phyloP scores from a whole-genome alignment of 2,329 filamentous ascomycete genomes.

The Aphanocladium album region DNA sequence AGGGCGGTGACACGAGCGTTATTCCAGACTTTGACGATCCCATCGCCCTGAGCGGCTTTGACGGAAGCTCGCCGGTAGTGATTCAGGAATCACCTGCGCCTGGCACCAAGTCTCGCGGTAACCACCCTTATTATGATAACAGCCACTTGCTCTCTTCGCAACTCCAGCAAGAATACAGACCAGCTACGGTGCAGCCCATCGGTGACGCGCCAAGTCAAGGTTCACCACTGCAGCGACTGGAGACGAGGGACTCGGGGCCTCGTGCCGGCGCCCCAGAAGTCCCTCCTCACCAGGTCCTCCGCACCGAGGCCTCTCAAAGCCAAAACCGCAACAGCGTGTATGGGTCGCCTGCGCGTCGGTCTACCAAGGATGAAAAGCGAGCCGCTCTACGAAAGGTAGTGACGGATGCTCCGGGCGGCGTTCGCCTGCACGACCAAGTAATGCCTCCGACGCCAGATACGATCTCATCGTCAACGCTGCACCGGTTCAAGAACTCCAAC shows the following conservation, averaged over 20 bases:
- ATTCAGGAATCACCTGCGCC: neutral
- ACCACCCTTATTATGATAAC: neutral
- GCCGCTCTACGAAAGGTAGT: slow-evolving; percentile 44
- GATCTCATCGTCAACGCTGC: slow-evolving; percentile 51
- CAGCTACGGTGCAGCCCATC: slow-evolving; percentile 33
- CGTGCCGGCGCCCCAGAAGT: neutral
- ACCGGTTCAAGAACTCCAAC: slow-evolving; percentile 45
- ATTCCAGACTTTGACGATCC: slow-evolving; percentile 26
- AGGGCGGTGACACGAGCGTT: slow-evolving; percentile 24
- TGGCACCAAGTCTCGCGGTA: slow-evolving; percentile 8
- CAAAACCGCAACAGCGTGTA: slow-evolving; percentile 14
- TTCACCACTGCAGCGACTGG: slow-evolving; percentile 48
- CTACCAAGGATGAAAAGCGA: slow-evolving; percentile 42
- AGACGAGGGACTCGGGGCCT: slow-evolving; percentile 32
- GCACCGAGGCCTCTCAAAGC: slow-evolving; percentile 2
- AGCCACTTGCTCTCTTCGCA: neutral
- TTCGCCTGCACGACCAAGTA: slow-evolving; percentile 36
- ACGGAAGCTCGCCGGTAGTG: slow-evolving; percentile 14
- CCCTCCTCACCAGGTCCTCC: neutral
- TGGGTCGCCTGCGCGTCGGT: slow-evolving; percentile 20
- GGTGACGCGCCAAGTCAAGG: slow-evolving; percentile 39
- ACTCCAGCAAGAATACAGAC: neutral
- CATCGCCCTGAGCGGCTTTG: slow-evolving; percentile 24
- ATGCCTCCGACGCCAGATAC: slow-evolving; percentile 57
- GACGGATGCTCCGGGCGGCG: slow-evolving; percentile 40